Base-by-base conservation (phyloP, 2,329 filamentous ascomycete species). In the Zymoseptoria crescenta region DNA sequence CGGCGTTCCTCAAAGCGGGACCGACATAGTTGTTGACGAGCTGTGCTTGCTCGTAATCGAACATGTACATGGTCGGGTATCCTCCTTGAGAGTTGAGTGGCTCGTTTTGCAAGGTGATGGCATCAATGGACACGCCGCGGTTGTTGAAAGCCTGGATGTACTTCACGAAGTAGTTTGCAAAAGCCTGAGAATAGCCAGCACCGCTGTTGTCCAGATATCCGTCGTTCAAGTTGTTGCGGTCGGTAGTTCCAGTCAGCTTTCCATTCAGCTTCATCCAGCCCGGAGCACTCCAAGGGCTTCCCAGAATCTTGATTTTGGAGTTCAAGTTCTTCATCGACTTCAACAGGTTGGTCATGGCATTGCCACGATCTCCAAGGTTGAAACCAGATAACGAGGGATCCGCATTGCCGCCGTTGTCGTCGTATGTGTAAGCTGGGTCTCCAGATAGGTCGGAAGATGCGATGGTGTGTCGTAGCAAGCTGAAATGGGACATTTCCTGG, bases 21-120 rank as follows among this genome's bases (percentile, higher is more conserved):
- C 60, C 64, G 4, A 65, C 49, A 20, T 49, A 57, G 13, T 65
- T 57, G 53, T 64, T 59, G 54, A 64, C 62, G 29, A 65, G 24
- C 2, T 55, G 24, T 5, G 58, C 59, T 8, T 57, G 55, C 48
- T 65, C 62, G 30, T 65, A 59, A 45, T 58, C 62, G 45, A 59
- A 65, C 9, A 64, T 56, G 24, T 64, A 60, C 64, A 65, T 65
- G 1, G 59, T 64, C 3, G 64, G 60, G 10, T 59, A 65, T 3
- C 52, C 54, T 7, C 52, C 56, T 19, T 35, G 49, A 48, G 45
- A 55, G 27, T 55, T 50, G 8, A 62, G 54, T 2, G 59, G 61
- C 48, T 65, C 64, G 19, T 65, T 65, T 41, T 65, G 64, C 1
- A 65, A 10, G 0, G 64, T 64, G 55, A 65, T 62, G n/a, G 64